phyloP scores from a whole-genome alignment of 2,329 filamentous ascomycete species.

The Endoconidiophora polonica region DNA sequence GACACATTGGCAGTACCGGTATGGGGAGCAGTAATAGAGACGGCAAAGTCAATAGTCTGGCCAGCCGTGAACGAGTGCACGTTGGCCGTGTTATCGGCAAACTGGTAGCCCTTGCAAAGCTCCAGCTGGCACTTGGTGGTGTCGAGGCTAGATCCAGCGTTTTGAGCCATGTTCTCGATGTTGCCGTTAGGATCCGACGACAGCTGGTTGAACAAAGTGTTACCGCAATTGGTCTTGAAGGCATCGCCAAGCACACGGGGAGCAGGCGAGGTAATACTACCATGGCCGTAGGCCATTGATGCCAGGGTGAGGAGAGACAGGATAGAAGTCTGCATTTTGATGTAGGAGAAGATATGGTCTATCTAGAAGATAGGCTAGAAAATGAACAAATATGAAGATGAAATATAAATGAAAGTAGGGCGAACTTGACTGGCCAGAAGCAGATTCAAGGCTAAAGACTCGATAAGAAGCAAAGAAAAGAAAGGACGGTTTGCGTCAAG shows the following conservation, averaged over 20 bases:
- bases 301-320: conserved; percentile 9
- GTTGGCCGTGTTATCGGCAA: conserved; percentile 27
- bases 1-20: conserved; percentile 37
- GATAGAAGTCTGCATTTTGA: conserved; percentile 12
- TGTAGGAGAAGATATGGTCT: background rate
- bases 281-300: conserved; percentile 24
- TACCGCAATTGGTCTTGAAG: conserved; percentile 28
- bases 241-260: conserved; percentile 27
- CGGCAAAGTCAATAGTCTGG: conserved; percentile 26
- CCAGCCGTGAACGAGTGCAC: conserved; percentile 28
- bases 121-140: conserved; percentile 14
- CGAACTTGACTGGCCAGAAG: conserved; percentile 2
- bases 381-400: background rate
- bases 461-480: background rate
- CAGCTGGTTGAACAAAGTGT: conserved; percentile 22
- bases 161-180: conserved; percentile 22
- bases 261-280: conserved; percentile 25
- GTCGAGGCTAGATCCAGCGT: conserved; percentile 14
- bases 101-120: conserved; percentile 31
- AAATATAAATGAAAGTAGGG: conserved; percentile 3
- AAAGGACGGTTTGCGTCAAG: conserved; percentile 6
- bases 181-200: conserved; percentile 23
- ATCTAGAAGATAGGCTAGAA: background rate
- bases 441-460: background rate
- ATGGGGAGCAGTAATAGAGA: conserved; percentile 27